Base-by-base conservation (phyloP, 2,329 filamentous ascomycete species). In the Trichoderma koningii region DNA sequence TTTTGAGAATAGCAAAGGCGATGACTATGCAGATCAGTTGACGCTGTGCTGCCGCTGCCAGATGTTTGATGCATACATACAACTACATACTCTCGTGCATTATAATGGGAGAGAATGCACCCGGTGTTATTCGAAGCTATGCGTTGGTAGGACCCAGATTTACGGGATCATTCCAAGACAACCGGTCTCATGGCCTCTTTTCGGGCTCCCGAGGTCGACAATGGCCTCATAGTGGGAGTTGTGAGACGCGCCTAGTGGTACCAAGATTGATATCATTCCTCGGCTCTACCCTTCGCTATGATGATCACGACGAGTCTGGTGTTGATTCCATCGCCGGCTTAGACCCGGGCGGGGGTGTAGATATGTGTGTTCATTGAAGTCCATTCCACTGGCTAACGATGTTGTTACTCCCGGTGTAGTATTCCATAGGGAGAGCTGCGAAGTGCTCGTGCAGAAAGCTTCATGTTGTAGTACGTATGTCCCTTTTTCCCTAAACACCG, bases 101-200 rank as follows among this genome's bases (percentile, higher is more conserved):
- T n/a, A 30, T 23, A 7, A 44, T 23, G 4, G 7, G 15, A 51
- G 12, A 19, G 12, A 15, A 34, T 52, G 28, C 28, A 12, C 34
- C 12, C 34, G 12, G 19, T 30, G 42, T 2, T 30, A 7, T 26
- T 26, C 12, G 3, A 14, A 44, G 48, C 21, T 23, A 61, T 52
- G 57, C n/a, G 2, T 52, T 45, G 57, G 34, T 15, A 9, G n/a
- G 48, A 44, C 17, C 57, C 57, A 30, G 7, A n/a, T 17, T n/a
- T 44, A 52, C 57, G 48, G 47, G 47, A 30, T 61, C 34, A 61
- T 17, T 26, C 48, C 30, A 52, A 61, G 38, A 61, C 57, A 52
- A 52, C 10, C 3, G 10, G 48, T 45, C 48, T 61, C 15, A 52
- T 52, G 38, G 7, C 14, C 10, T 61, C 23, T 28, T 52, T 38